Conservation (phyloP, 2,329 filamentous ascomycete genomes). For the Ceratocystis ficicola region DNA sequence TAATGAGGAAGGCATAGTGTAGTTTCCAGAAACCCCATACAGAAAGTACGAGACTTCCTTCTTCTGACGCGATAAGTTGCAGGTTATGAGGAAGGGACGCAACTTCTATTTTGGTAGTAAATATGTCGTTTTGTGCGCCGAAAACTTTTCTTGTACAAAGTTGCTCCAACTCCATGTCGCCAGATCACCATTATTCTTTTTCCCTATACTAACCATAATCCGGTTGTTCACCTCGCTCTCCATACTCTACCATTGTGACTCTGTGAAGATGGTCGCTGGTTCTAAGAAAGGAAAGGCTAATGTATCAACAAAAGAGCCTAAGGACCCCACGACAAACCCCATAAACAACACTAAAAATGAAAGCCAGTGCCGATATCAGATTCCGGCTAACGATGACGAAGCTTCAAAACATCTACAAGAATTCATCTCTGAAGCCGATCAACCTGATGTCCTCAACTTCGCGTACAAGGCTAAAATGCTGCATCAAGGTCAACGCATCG, state of each 20-base stretch:
- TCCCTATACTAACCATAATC: background rate
- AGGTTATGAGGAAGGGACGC: background rate
- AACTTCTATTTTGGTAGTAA: background rate
- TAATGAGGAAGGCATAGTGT: background rate
- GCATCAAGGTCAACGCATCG: constrained; percentile 13
- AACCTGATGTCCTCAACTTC: constrained; percentile 16
- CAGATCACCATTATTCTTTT: background rate
- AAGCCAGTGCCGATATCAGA: constrained; percentile 7
- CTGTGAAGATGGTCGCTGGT: background rate
- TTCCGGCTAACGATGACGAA: background rate
- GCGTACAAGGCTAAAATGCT: constrained; percentile 21
- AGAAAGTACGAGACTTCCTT: constrained; percentile 1
- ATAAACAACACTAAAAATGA: background rate
- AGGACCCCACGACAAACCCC: background rate
- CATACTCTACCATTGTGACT: background rate
- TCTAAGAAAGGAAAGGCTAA: background rate
- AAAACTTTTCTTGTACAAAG: background rate
- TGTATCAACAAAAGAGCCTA: background rate
- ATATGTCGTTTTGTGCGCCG: background rate
- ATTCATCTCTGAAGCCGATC: constrained; percentile 14
- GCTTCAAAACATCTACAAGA: constrained; percentile 12
- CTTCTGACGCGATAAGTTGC: background rate
- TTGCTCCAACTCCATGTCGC: background rate
- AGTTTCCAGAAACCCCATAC: background rate
- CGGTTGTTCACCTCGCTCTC: background rate